phyloP scores from a whole-genome alignment of 805 yeast species.

The Lachancea lanzarotensis region DNA sequence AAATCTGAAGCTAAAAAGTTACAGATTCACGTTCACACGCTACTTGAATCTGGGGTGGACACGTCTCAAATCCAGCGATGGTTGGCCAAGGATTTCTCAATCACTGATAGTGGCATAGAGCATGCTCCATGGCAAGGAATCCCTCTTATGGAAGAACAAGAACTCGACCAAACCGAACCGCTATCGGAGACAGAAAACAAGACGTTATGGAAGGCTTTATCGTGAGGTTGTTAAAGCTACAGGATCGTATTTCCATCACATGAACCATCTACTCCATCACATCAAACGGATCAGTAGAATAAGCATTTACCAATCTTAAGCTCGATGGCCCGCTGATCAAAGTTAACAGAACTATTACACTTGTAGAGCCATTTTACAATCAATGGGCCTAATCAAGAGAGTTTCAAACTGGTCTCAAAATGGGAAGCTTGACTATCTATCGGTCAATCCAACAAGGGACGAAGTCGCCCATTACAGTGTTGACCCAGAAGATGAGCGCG shows the following conservation, averaged over 20 bases:
- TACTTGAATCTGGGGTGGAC: constrained; percentile 10
- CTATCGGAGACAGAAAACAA: constrained; percentile 11
- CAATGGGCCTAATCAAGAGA: constrained; percentile 30
- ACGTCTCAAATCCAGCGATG: constrained; percentile 9
- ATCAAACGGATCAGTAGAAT: neutral
- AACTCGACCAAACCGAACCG: constrained; percentile 30
- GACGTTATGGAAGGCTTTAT: constrained; percentile 2
- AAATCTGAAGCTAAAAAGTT: constrained; percentile 13
- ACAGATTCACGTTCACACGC: constrained; percentile 7
- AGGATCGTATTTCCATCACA: neutral
- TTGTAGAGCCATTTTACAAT: neutral
- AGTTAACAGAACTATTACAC: neutral
- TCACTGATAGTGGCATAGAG: constrained; percentile 21
- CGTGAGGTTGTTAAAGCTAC: neutral
- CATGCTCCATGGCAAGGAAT: constrained; percentile 29
- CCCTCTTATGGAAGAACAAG: constrained; percentile 25
- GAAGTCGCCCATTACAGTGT: constrained; percentile 65
- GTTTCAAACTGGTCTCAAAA: constrained; percentile 31
- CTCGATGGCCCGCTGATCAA: neutral
- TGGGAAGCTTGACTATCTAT: constrained; percentile 36
- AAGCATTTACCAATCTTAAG: neutral
- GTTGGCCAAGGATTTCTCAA: constrained; percentile 25
- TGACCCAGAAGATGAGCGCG: constrained; percentile 41
- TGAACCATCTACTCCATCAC: neutral
- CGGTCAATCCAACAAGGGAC: constrained; percentile 74